A percentile compares a stretch with the other conserved stretches of the same genome.
Evolutionary conservation across 345 rosid species (phyloP).

Genomic region (Theobroma cacao): DNA sequence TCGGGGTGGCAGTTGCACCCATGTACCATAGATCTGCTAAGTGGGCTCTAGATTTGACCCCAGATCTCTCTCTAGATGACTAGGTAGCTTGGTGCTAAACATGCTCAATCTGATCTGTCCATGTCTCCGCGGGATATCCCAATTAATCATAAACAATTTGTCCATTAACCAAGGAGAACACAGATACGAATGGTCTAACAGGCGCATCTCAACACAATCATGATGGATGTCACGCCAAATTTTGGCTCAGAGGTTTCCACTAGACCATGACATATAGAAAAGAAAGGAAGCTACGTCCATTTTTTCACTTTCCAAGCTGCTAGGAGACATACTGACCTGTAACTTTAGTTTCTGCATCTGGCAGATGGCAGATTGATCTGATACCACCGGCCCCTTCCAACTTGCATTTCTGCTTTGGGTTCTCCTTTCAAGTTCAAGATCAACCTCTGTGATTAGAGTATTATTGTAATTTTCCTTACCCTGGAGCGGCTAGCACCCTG

Average conservation of each 20-base stretch:
- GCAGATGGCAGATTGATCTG: neutral
- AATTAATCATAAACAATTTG: too few relatives aligned
- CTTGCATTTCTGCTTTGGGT: neutral
- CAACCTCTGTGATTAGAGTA: neutral
- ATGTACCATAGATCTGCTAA: neutral
- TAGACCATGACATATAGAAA: neutral
- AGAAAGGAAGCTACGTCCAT: neutral
- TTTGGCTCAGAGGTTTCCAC: too few relatives aligned
- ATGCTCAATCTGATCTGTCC: neutral
- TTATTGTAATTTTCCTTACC: neutral
- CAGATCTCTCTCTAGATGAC: neutral
- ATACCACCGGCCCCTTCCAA: neutral
- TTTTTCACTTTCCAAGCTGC: neutral
- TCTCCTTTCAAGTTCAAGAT: neutral
- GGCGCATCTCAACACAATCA: neutral
- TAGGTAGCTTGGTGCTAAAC: neutral
- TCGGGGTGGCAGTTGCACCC: neutral
- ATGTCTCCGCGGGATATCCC: neutral
- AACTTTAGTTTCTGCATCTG: neutral
- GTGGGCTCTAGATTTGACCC: neutral
- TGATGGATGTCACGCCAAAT: too few relatives aligned
- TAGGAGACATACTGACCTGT: neutral
- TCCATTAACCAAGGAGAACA: neutral
- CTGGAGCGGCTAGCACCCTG: too few relatives aligned
- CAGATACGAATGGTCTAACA: neutral